phyloP scores from a whole-genome alignment of 1,284 basidiomycete species.

The Bondarzewia mesenterica region DNA sequence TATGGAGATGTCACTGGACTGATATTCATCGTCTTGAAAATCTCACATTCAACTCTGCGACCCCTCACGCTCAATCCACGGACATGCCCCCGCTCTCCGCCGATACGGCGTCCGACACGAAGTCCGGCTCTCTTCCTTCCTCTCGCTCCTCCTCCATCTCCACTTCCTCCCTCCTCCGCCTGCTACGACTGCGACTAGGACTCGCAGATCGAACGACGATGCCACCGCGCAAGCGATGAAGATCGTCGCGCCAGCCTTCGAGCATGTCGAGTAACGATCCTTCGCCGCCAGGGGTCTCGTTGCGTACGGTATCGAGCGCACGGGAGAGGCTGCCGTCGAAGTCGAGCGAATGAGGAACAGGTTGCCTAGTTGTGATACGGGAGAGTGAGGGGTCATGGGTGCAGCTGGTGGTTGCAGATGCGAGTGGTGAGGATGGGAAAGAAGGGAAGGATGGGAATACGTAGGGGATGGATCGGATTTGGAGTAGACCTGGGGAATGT shows the following conservation, averaged over 20 bases:
- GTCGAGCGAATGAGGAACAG: not conserved
- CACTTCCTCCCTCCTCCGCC: not conserved
- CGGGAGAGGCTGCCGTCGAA: not conserved
- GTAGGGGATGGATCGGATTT: not conserved
- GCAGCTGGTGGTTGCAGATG: not conserved
- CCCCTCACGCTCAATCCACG: conserved; percentile 1
- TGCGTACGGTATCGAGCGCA: not conserved
- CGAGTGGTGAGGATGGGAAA: not conserved
- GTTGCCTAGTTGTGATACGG: not conserved
- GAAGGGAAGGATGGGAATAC: not conserved
- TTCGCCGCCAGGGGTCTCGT: not conserved
- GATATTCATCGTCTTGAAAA: too few species aligned
- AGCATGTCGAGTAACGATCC: not conserved
- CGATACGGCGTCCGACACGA: not conserved
- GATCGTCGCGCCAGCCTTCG: not conserved
- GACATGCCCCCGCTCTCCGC: not conserved
- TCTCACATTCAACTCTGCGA: too few species aligned
- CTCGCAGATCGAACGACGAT: not conserved
- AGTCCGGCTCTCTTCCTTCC: not conserved
- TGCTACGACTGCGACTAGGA: not conserved
- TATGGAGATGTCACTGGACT: too few species aligned
- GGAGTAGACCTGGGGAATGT: not conserved
- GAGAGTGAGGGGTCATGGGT: not conserved
- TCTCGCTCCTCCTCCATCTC: not conserved
- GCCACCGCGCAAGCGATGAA: not conserved